Percentiles rank a stretch among this genome's conserved stretches.
Conservation (phyloP, 345 rosid species). For the Pugionium dolabratum region DNA sequence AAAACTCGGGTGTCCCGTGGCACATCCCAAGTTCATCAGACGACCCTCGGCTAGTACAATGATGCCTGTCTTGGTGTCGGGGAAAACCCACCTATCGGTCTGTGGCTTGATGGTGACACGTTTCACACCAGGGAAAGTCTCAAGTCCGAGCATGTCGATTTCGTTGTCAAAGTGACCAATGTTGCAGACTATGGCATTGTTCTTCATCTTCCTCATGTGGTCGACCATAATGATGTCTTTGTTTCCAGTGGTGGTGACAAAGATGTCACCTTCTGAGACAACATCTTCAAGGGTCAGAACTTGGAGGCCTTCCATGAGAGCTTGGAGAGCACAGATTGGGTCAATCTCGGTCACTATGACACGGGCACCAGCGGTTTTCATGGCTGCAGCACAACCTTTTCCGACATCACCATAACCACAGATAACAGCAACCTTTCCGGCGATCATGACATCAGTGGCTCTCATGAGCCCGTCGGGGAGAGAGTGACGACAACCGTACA, state of each 20-base stretch:
- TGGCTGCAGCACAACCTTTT: slow-evolving; percentile 71
- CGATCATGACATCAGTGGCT: no score
- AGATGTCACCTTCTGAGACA: slow-evolving; percentile 59
- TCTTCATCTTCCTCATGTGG: slow-evolving; percentile 25
- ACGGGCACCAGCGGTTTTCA: slow-evolving; percentile 31
- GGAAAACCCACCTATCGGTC: slow-evolving; percentile 41
- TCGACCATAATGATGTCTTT: slow-evolving; percentile 70
- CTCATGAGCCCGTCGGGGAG: no score
- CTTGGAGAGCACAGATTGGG: slow-evolving; percentile 75
- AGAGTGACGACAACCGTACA: slow-evolving; percentile 47
- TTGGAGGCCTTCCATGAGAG: slow-evolving; percentile 70
- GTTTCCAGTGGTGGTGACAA: slow-evolving; percentile 71
- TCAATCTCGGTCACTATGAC: slow-evolving; percentile 73
- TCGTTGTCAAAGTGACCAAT: slow-evolving; percentile 47
- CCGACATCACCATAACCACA: slow-evolving; percentile 77
- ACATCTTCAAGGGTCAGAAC: slow-evolving; percentile 60
- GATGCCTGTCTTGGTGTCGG: slow-evolving; percentile 53
- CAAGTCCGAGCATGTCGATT: no score
- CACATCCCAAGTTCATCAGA: slow-evolving; percentile 71
- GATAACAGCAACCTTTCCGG: slow-evolving; percentile 37
- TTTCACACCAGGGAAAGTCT: slow-evolving; percentile 18
- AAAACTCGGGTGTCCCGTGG: slow-evolving; percentile 76
- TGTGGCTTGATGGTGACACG: slow-evolving; percentile 72
- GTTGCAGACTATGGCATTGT: slow-evolving; percentile 73
- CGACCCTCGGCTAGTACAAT: slow-evolving; percentile 66